Evolutionary conservation across 169 alveolate species (phyloP).

Genomic region (Eimeria zaria): DNA sequence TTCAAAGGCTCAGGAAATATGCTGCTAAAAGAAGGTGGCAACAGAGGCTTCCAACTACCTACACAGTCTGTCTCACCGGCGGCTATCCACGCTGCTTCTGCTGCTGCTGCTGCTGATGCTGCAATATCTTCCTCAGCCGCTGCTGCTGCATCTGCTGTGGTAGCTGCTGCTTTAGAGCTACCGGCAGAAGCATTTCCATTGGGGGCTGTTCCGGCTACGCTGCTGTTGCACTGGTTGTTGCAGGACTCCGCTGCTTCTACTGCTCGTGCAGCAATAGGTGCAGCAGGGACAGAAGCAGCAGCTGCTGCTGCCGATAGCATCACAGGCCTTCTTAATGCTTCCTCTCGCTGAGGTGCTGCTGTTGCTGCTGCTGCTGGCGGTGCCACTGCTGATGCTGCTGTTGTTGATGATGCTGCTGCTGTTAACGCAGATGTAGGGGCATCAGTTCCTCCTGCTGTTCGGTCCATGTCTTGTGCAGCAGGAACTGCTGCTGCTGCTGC

Average conservation of each 20-base stretch:
- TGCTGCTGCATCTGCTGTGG: neutral
- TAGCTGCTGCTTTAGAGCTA: neutral
- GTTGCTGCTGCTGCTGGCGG: too few species aligned
- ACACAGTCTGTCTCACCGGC: constrained; percentile 58
- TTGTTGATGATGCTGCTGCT: neutral
- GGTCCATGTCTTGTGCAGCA: neutral
- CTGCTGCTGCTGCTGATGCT: constrained; percentile 40
- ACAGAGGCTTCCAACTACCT: constrained; percentile 24
- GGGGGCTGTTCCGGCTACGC: neutral
- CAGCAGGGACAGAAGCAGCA: neutral
- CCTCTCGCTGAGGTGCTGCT: neutral
- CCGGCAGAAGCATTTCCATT: neutral
- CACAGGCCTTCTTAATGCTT: neutral
- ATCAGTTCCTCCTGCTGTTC: neutral
- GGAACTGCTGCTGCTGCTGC: constrained; percentile 11
- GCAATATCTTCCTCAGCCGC: neutral
- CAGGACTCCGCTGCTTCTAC: neutral
- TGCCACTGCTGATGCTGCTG: too few species aligned
- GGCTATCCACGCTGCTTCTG: constrained; percentile 44
- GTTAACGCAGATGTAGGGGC: neutral
- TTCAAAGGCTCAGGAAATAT: constrained; percentile 43
- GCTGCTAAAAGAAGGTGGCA: constrained; percentile 9
- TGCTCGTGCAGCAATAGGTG: neutral
- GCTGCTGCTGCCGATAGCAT: neutral
- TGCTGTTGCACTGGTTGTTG: constrained; percentile 29